These are phyloP conservation scores for Astragalus membranaceus DNA, from an alignment of 306 rosid genomes.

Conservation along the genomic window DNA sequence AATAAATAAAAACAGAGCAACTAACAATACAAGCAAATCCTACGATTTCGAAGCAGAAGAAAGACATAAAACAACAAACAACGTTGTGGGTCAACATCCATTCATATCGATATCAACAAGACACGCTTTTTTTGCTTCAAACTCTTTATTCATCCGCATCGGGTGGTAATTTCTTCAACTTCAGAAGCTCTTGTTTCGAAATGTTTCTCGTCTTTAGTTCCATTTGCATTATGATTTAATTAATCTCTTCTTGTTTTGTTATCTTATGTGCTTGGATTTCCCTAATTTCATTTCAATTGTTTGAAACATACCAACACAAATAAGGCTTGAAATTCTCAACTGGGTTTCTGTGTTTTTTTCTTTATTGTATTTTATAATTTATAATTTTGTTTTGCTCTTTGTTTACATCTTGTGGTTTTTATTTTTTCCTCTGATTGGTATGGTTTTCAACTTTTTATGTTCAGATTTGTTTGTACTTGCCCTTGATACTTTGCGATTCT, in stretches of 20 bases:
- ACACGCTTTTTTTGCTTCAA: constrained; percentile 34
- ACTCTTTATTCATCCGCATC: constrained; percentile 14
- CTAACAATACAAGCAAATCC: constrained; percentile 1
- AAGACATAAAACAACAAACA: constrained; percentile 21
- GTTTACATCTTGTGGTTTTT: constrained; percentile 25
- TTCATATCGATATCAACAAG: constrained; percentile 35
- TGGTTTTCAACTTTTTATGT: constrained; percentile 32
- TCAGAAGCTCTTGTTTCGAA: constrained; percentile 32
- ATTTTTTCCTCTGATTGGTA: constrained; percentile 34
- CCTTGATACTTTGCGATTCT: constrained; percentile 25
- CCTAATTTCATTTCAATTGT: constrained; percentile 16
- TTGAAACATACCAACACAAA: constrained; percentile 26
- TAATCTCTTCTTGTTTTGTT: background rate
- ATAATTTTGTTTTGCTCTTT: constrained; percentile 27
- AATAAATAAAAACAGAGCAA: background rate
- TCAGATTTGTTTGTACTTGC: constrained; percentile 28
- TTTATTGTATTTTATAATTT: background rate
- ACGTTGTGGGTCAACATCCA: constrained; percentile 30
- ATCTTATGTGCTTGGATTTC: constrained; percentile 16
- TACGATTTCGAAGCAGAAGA: constrained; percentile 36
- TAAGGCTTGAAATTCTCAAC: constrained; percentile 38
- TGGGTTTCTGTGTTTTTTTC: constrained; percentile 27
- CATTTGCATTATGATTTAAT: background rate
- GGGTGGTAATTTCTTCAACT: constrained; percentile 32
- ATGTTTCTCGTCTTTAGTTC: constrained; percentile 19